phyloP scores from a whole-genome alignment of 2,329 filamentous ascomycete species.

The Exophiala calicioides region DNA sequence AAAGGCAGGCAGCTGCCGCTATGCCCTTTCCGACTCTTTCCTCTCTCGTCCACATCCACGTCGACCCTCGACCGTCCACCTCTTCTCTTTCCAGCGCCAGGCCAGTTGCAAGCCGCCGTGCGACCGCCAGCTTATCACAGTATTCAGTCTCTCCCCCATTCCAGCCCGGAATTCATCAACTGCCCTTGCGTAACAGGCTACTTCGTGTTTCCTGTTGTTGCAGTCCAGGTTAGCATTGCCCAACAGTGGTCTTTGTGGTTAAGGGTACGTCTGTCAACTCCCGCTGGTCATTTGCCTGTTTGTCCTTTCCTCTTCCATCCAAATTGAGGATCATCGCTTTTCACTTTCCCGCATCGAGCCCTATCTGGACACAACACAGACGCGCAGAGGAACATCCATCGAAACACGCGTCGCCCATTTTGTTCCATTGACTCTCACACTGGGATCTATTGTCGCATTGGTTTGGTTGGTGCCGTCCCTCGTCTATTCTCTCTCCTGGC shows the following conservation, averaged over 20 bases:
- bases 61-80: constrained; percentile 9
- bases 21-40: constrained; percentile 31
- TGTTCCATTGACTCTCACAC: too few species aligned
- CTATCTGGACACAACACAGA: neutral
- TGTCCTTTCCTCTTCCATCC: constrained; percentile 14
- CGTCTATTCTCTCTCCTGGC: too few species aligned
- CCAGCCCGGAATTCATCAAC: neutral
- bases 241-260: too few species aligned
- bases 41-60: constrained; percentile 27
- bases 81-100: too few species aligned
- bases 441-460: too few species aligned
- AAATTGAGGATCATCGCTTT: constrained; percentile 13
- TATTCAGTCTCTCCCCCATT: neutral
- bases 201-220: neutral
- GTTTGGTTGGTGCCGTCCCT: too few species aligned
- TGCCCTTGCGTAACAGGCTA: neutral
- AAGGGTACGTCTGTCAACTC: constrained; percentile 25
- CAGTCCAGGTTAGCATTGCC: too few species aligned
- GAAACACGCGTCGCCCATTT: too few species aligned
- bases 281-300: constrained; percentile 1
- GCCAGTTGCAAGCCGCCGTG: too few species aligned
- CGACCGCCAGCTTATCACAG: too few species aligned
- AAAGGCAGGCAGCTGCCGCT: constrained; percentile 30
- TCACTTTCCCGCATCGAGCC: constrained; percentile 12
- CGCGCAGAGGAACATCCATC: too few species aligned